These are phyloP conservation scores for Capsella bursapastoris DNA, from an alignment of 345 rosid genomes.

Conservation along the genomic window DNA sequence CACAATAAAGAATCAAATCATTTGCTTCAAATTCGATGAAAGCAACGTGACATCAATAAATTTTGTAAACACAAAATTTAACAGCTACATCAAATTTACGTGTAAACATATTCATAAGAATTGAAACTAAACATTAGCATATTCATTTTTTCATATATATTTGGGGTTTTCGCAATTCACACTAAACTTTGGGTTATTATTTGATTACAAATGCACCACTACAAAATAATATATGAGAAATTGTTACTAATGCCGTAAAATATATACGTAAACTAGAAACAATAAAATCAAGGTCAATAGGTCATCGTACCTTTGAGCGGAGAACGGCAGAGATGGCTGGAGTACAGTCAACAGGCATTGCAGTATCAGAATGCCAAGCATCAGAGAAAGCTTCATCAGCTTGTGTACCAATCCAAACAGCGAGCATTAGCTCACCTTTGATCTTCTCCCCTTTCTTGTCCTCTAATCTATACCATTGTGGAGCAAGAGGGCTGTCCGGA, in stretches of 20 bases:
- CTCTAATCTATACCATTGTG: slow-evolving; percentile 93
- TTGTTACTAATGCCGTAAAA: background rate
- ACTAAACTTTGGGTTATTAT: background rate
- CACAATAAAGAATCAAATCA: background rate
- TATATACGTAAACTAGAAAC: background rate
- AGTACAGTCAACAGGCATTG: slow-evolving; percentile 67
- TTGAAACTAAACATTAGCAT: background rate
- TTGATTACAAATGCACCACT: background rate
- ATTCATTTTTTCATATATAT: background rate
- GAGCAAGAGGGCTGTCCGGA: slow-evolving; percentile 96
- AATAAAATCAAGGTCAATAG: background rate
- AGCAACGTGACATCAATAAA: background rate
- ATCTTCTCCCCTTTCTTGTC: slow-evolving; percentile 81
- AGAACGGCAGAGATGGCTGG: slow-evolving; percentile 59
- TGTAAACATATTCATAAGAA: background rate
- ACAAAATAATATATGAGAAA: no score
- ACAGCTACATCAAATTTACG: background rate
- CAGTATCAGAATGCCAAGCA: slow-evolving; percentile 99
- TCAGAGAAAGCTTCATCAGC: slow-evolving; percentile 99
- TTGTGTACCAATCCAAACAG: slow-evolving; percentile 99
- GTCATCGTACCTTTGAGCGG: slow-evolving; percentile 69
- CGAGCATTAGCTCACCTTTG: slow-evolving; percentile 94
- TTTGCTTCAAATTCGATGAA: background rate
- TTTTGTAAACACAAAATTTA: background rate
- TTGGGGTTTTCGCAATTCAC: background rate